Evolutionary conservation across 768 basidiomycete genomes (phyloP).

Genomic region (Phallus indusiatus): DNA sequence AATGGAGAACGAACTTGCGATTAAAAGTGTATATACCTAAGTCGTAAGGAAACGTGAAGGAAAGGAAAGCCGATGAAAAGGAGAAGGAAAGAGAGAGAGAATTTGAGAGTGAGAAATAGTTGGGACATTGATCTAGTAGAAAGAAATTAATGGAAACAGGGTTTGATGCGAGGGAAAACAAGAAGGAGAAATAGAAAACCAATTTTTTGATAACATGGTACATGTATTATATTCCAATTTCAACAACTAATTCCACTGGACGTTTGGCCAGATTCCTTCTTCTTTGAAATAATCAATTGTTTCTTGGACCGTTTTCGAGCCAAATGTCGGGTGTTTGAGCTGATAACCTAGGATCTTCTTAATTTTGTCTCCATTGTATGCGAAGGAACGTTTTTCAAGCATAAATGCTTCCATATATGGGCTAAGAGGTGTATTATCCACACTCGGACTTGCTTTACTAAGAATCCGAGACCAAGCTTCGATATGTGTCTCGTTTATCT

Average conservation of each 20-base stretch:
- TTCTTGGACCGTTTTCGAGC: conserved; percentile 51
- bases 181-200: not conserved
- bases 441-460: conserved; percentile 55
- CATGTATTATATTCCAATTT: not conserved
- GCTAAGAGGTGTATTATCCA: conserved; percentile 59
- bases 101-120: not conserved
- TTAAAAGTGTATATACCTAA: not conserved
- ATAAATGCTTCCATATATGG: conserved; percentile 74
- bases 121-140: not conserved
- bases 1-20: not conserved
- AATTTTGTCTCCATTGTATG: conserved; percentile 63
- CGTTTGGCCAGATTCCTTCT: conserved; percentile 45
- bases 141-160: not conserved
- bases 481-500: conserved; percentile 80
- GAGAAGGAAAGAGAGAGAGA: not conserved
- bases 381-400: conserved; percentile 59
- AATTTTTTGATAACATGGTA: not conserved
- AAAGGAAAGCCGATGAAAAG: not conserved
- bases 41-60: not conserved
- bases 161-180: not conserved
- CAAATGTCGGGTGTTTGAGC: conserved; percentile 53
- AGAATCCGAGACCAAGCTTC: conserved; percentile 79
- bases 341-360: conserved; percentile 64
- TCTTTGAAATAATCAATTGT: conserved; percentile 74
- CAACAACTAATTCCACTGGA: conserved; percentile 1